Base-by-base conservation (phyloP, 306 rosid genomes). In the Arachis stenosperma region DNA sequence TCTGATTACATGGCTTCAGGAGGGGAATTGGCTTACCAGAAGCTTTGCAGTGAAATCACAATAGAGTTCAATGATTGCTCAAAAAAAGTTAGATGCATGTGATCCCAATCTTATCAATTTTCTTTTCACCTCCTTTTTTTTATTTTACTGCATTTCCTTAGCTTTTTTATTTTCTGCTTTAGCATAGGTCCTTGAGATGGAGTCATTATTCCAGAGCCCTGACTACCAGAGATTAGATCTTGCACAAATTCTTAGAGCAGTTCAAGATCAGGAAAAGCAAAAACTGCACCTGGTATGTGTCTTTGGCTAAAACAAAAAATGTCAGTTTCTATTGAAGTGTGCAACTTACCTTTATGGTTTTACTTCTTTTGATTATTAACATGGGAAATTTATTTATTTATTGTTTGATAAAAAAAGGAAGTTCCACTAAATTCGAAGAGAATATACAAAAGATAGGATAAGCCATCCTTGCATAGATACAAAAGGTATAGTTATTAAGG, bases 221-320 rank as follows among this genome's bases (percentile, higher is more conserved):
- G 86, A 86, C 50, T 82, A 81, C 65, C 11, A 75, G 73, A 83
- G 92, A 14, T 58, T 74, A n/a, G 97, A 93, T 82, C 83, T 93
- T 59, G 98, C 98, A 55, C 87, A 89, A 29, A 71, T 91, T 58
- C 91, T 93, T 69, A 85, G 96, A 87, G 86, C 86, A 63, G 91
- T 91, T 79, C 98, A 93, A 78, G 78, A 63, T n/a, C 96, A 93
- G 53, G 98, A 93, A 78, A 91, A 88, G 79, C 81, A 91, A 83
- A 93, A 91, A 75, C 79, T 93, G 70, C 80, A 89, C 5, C 85
- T 88, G 88, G 98, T 93, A 86, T 73, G 79, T 43, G 44, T 36
- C 80, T 10, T 71, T 7, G 53, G 33, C 10, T 65, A 41, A 22
- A 65, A 33, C 37, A 4, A 70, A 37, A 81, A 41, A 12, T 36